Evolutionary conservation across 345 rosid genomes (phyloP).

Genomic region (Linum tenue): DNA sequence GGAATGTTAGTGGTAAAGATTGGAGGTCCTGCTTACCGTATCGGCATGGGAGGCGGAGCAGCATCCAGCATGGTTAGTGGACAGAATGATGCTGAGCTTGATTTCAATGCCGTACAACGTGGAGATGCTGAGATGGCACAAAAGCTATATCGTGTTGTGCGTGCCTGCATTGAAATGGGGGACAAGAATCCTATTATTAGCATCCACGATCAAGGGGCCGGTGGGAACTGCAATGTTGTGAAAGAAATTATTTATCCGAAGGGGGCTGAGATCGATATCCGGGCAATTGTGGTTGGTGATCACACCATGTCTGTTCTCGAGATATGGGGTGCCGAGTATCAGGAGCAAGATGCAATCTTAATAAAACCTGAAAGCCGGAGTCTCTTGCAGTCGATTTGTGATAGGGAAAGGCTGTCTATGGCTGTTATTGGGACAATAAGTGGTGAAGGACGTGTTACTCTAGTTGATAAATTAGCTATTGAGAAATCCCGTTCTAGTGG

Average conservation of each 20-base stretch:
- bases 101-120: conserved; percentile 94
- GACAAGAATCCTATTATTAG: conserved; percentile 84
- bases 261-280: conserved; percentile 82
- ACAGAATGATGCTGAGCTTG: conserved; percentile 92
- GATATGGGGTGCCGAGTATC: conserved; percentile 99
- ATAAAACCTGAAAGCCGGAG: conserved; percentile 71
- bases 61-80: conserved; percentile 98
- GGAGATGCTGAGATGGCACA: conserved; percentile 99
- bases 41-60: conserved; percentile 98
- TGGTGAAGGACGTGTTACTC: conserved; percentile 65
- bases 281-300: conserved; percentile 79
- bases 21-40: conserved; percentile 96
- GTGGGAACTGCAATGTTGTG: conserved; percentile 97
- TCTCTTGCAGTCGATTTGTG: conserved; percentile 59
- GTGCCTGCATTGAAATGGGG: conserved; percentile 89
- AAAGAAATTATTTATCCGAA: conserved; percentile 86
- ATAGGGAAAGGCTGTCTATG: conserved; percentile 90
- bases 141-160: conserved; percentile 76
- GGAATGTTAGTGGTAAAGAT: conserved; percentile 97
- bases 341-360: conserved; percentile 95
- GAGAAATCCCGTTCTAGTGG: conserved; percentile 44
- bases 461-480: conserved; percentile 57
- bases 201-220: conserved; percentile 97
- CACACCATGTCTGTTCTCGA: conserved; percentile 91
- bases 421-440: conserved; percentile 79